phyloP scores from a whole-genome alignment of 2,329 filamentous ascomycete genomes.

The Pseudogymnoascus sp. region DNA sequence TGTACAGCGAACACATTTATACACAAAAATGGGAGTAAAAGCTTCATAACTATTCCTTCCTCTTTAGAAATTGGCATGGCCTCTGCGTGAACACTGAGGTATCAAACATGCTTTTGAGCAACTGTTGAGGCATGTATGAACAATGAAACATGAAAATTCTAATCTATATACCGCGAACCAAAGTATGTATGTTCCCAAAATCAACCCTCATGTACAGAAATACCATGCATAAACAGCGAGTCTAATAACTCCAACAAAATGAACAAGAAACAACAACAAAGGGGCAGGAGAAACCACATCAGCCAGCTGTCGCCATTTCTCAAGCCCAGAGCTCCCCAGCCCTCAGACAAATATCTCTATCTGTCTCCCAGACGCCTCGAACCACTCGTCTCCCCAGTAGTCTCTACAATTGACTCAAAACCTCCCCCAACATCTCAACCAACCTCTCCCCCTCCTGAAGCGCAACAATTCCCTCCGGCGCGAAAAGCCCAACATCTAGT shows the following conservation, averaged over 20 bases:
- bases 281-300: neutral
- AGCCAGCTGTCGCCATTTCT: neutral
- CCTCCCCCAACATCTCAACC: neutral
- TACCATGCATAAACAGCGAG: neutral
- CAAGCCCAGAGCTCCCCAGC: neutral
- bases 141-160: neutral
- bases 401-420: neutral
- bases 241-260: neutral
- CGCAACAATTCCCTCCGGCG: conserved; percentile 18
- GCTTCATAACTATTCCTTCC: too few species aligned
- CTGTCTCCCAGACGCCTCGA: neutral
- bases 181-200: neutral
- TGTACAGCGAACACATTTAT: neutral
- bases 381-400: neutral
- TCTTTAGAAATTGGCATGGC: too few species aligned
- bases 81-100: too few species aligned
- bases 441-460: conserved; percentile 19
- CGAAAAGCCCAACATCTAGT: conserved; percentile 27
- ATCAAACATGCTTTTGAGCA: neutral
- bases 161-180: neutral
- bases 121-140: neutral
- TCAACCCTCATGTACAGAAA: neutral
- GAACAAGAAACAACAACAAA: neutral
- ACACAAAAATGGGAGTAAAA: neutral
- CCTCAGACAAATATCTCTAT: neutral